phyloP scores from a whole-genome alignment of 2,329 filamentous ascomycete species.

The Sporothrix protearum region DNA sequence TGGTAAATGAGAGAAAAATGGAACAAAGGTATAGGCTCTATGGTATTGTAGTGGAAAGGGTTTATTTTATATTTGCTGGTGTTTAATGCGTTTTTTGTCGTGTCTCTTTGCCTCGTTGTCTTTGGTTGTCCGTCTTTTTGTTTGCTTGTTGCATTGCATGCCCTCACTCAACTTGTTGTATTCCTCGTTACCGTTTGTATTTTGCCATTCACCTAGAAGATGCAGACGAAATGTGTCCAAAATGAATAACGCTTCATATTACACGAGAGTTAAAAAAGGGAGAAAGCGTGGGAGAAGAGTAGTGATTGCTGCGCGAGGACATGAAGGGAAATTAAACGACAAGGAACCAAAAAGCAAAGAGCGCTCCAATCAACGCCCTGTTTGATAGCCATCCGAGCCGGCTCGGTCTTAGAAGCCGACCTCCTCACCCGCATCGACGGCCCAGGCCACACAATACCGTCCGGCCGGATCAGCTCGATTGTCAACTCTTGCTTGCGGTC shows the following conservation, averaged over 20 bases:
- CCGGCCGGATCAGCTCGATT: conserved; percentile 24
- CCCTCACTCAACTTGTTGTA: neutral
- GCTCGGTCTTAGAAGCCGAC: neutral
- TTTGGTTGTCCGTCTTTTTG: neutral
- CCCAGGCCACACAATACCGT: conserved; percentile 22
- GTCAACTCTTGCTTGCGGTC: conserved; percentile 27
- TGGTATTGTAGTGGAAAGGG: neutral
- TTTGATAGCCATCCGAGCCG: neutral
- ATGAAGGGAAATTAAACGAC: neutral
- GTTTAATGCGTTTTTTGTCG: neutral
- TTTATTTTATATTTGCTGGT: neutral
- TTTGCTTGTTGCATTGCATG: conserved; percentile 5
- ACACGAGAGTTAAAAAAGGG: neutral
- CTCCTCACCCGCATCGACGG: conserved; percentile 2
- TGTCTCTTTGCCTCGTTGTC: neutral
- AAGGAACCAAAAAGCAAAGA: neutral
- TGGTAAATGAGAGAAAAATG: neutral
- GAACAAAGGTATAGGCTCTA: neutral
- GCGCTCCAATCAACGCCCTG: neutral
- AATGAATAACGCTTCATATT: conserved; percentile 18
- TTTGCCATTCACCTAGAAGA: neutral
- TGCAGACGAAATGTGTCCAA: neutral
- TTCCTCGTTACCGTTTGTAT: neutral
- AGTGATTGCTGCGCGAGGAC: neutral
- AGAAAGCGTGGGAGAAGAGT: neutral